Base-by-base conservation (phyloP, 2,329 filamentous ascomycete genomes). In the Microdochium paspali region DNA sequence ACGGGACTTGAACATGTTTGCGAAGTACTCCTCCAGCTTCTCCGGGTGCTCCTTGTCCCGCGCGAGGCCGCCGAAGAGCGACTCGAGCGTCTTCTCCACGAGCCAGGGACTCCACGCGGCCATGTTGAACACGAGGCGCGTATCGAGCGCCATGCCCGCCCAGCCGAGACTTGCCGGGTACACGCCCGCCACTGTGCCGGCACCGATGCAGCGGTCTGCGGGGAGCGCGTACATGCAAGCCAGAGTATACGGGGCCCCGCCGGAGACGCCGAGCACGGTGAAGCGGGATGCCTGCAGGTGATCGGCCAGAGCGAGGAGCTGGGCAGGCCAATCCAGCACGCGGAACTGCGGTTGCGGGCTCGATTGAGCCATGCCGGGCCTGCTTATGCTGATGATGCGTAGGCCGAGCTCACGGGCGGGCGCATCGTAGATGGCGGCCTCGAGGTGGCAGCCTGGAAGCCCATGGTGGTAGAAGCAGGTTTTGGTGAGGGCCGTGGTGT, bases 311-410 rank as follows among this genome's bases (percentile, higher is more conserved):
- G 54, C 52, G 13, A 53, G 48, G 10, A 61, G 45, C 21, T 61
- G 56, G 7, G 45, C 46, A 1, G 57, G 53, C 52, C 53, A 61
- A 45, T 57, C 57, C 20, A 49, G 45, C 4, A 61, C 46, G 32
- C 53, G 56, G 21, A 44, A 49, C 2, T 56, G 51, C 7, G 35
- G 12, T 39, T 64, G 54, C 48, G 57, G 60, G 3, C 58, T 60
- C 10, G 64, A 66, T 12, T 57, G 50, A 4, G 60, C 63, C 44
- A 60, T 58, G 12, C 64, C 64, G 3, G 64, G 64, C 20, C 64
- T 53, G 35, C 60, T 57, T 5, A 56, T 48, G n/a, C 57, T 52
- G 35, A 66, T 49, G 40, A 66, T 35, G 15, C 57, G 61, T 7
- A 61, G 24, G 21, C 51, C 49, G 4, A 49, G 47, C 7, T 46